Evolutionary conservation across 2,329 filamentous ascomycete genomes (phyloP), one percentile per base, ranked within the genome.

Genomic region (Blastomyces emzantsi): DNA sequence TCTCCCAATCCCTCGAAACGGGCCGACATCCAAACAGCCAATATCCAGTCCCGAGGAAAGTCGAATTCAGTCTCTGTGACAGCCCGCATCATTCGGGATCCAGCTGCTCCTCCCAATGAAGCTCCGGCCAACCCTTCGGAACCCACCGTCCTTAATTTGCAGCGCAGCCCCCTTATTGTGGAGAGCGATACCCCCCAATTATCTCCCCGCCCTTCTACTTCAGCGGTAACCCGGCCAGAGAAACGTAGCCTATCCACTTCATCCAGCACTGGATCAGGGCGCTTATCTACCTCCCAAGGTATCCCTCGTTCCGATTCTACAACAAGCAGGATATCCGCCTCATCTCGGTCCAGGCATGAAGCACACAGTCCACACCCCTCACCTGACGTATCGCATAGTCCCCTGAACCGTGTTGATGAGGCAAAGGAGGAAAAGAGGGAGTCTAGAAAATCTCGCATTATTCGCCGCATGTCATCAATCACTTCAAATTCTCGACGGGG

Each of bases 61-160:
- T 61, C 62, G 5, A 90, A 92, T 70, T 92, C 90, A 0, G 85
- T 96, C n/a, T 92, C 92, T 56, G 92, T 96, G 13, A 94, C 89
- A 22, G 90, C 92, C 59, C 86, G 88, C 61, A 96, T 96, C 66
- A 80, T 96, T 47, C 86, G 90, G 58, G 88, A 69, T 82, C 80
- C 63, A 72, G 75, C 56, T 79, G 81, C 69, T 77, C 80, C 70
- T 75, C 73, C 65, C 64, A 73, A 64, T 65, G 71, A 74, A 43
- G 63, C 67, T 36, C 70, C 65, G 19, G 13, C 66, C 4, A 69
- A 73, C 49, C 65, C 66, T 8, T 69, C 73, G 5, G 75, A 77
- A 58, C 66, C 72, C 2, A 69, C 68, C 63, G 65, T 68, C 30
- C 69, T 81, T 49, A 80, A 81, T 67, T 73, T 83, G 64, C 76